phyloP scores from a whole-genome alignment of 225 moss, liverwort and hornwort species.

The Polytrichum commune region DNA sequence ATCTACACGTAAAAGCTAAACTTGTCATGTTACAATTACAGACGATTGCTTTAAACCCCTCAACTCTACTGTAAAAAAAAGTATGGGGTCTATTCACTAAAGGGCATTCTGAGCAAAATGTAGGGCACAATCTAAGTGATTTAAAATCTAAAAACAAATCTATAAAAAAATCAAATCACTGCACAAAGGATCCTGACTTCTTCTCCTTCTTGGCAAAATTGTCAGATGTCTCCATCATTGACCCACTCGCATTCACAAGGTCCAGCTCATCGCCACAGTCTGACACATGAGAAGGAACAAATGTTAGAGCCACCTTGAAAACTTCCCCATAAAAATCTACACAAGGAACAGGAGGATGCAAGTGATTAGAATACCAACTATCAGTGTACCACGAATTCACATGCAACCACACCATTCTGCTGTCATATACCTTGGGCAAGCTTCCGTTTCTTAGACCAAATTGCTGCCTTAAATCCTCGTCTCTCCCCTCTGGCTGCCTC shows the following conservation, averaged over 20 bases:
- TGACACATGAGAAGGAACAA: slow-evolving; percentile 16
- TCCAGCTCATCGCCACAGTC: slow-evolving; percentile 60
- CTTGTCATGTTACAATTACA: slow-evolving; percentile 56
- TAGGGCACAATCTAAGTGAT: not conserved
- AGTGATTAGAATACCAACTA: no score
- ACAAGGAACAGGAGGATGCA: not conserved
- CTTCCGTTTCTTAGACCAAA: slow-evolving; percentile 63
- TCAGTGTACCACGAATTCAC: not conserved
- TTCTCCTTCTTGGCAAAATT: slow-evolving; percentile 74
- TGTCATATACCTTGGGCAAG: slow-evolving; percentile 41
- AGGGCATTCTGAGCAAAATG: slow-evolving; percentile 19
- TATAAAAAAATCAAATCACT: slow-evolving; percentile 20
- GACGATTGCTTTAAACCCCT: slow-evolving; percentile 25
- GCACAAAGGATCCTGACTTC: slow-evolving; percentile 64
- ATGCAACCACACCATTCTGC: not conserved
- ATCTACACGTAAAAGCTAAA: slow-evolving; percentile 56
- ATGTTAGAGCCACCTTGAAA: not conserved
- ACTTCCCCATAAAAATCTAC: not conserved
- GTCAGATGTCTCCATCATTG: slow-evolving; percentile 66
- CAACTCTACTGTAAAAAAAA: not conserved
- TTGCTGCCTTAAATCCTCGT: slow-evolving; percentile 62
- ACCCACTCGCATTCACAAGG: slow-evolving; percentile 56
- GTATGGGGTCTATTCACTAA: slow-evolving; percentile 20
- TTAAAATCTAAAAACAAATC: not conserved
- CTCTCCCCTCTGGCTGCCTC: slow-evolving; percentile 67